These are phyloP conservation scores for Russula sp. DNA, from an alignment of 768 basidiomycete species.

Conservation along the genomic window DNA sequence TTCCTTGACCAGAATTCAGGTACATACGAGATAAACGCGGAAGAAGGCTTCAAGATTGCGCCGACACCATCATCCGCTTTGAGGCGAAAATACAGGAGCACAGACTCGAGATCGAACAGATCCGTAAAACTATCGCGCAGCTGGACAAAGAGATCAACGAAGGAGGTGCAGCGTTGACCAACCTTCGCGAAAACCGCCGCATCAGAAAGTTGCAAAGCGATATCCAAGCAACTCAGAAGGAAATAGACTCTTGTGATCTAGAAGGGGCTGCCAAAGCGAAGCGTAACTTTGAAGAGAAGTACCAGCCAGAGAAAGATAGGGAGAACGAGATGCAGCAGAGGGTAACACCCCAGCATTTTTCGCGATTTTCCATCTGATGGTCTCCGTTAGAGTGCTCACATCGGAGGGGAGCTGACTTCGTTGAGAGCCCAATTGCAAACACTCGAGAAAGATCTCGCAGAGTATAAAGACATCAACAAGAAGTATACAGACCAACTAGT, in stretches of 20 bases:
- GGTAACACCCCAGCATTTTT: constrained; percentile 35
- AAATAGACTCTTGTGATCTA: constrained; percentile 74
- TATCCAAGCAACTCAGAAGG: constrained; percentile 55
- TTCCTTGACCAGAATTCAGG: constrained; percentile 33
- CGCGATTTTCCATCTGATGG: not conserved
- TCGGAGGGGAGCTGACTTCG: constrained; percentile 77
- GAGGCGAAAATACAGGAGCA: constrained; percentile 40
- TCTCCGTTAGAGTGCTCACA: constrained; percentile 55
- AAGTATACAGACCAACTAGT: constrained; percentile 86
- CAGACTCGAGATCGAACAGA: constrained; percentile 33
- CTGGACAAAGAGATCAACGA: constrained; percentile 78
- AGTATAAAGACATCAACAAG: constrained; percentile 82
- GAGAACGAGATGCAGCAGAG: constrained; percentile 65
- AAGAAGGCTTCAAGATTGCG: constrained; percentile 52
- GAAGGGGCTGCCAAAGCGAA: constrained; percentile 80
- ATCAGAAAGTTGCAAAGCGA: constrained; percentile 61
- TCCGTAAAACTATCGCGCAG: constrained; percentile 40
- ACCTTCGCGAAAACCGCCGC: constrained; percentile 77
- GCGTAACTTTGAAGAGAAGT: constrained; percentile 78
- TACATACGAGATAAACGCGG: constrained; percentile 66
- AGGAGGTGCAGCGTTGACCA: constrained; percentile 58
- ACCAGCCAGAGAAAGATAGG: constrained; percentile 58
- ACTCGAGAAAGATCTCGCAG: constrained; percentile 63
- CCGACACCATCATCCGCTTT: constrained; percentile 42
- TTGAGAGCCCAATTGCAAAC: constrained; percentile 57